These are phyloP conservation scores for Perkinsus chesapeaki DNA, from an alignment of 169 alveolate species.

Conservation along the genomic window DNA sequence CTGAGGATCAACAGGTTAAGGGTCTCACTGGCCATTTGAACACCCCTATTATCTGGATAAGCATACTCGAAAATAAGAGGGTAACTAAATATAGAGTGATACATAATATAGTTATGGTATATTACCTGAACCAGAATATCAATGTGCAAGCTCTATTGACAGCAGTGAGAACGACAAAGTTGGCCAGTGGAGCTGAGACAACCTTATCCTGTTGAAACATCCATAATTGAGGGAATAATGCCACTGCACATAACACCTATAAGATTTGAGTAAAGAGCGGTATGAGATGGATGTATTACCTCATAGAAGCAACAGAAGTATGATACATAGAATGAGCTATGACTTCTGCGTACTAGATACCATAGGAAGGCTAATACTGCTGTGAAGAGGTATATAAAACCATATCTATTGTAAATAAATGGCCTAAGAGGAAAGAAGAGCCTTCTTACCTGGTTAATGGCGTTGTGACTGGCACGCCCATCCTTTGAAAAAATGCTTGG, in stretches of 20 bases:
- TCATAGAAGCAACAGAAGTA: not conserved
- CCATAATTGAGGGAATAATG: not conserved
- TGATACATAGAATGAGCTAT: not conserved
- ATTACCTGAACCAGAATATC: not conserved
- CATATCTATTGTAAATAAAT: not conserved
- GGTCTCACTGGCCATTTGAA: not conserved
- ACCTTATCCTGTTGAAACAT: not conserved
- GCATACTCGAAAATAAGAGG: not conserved
- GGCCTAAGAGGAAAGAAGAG: too few relatives aligned
- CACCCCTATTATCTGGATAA: not conserved
- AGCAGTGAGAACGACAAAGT: not conserved
- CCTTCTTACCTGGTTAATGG: not conserved
- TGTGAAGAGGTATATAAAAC: not conserved
- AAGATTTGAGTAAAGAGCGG: not conserved
- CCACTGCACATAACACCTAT: not conserved
- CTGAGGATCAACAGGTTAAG: not conserved
- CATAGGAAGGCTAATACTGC: not conserved
- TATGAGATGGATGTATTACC: not conserved
- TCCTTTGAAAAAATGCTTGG: not conserved
- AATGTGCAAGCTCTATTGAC: not conserved
- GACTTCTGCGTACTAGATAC: not conserved
- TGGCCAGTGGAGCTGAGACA: not conserved
- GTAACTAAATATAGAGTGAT: not conserved
- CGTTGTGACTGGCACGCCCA: not conserved
- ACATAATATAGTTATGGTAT: not conserved